A percentile compares a stretch with the other conserved stretches of the same genome.
phyloP scores from a whole-genome alignment of 2,329 filamentous ascomycete genomes.

The Trichoderma koningiopsis region DNA sequence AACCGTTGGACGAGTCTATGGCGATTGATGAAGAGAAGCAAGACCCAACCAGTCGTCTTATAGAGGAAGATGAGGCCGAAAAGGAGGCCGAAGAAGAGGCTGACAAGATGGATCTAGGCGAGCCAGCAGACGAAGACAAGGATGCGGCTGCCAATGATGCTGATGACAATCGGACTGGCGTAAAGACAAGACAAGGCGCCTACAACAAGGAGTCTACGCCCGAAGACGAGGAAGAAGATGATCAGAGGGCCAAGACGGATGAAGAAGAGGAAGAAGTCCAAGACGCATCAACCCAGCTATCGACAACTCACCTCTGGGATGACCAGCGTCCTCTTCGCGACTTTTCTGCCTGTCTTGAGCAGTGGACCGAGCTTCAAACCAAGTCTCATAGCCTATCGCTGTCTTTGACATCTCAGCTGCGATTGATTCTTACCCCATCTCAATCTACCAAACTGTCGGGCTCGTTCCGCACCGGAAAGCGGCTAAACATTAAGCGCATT shows the following conservation, averaged over 20 bases:
- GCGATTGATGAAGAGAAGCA: conserved; percentile 74
- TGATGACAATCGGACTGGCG: conserved; percentile 61
- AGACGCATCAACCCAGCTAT: conserved; percentile 64
- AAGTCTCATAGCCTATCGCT: conserved; percentile 85
- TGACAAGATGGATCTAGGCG: conserved; percentile 49
- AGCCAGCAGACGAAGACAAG: conserved; percentile 41
- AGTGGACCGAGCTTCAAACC: conserved; percentile 84
- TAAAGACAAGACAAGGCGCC: conserved; percentile 61
- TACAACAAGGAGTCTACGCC: conserved; percentile 55
- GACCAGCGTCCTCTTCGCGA: conserved; percentile 48
- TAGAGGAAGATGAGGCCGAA: conserved; percentile 58
- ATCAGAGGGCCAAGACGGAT: conserved; percentile 47
- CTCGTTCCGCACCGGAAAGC: conserved; percentile 95
- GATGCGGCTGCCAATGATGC: conserved; percentile 46
- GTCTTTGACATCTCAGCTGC: conserved; percentile 88
- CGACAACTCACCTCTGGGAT: conserved; percentile 69
- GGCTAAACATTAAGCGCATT: conserved; percentile 98
- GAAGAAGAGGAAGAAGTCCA: conserved; percentile 54
- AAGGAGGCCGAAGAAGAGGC: conserved; percentile 46
- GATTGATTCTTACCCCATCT: conserved; percentile 91
- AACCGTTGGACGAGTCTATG: conserved; percentile 84
- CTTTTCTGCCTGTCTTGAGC: conserved; percentile 62
- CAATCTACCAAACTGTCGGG: conserved; percentile 95
- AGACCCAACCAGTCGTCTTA: conserved; percentile 47
- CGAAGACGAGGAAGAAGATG: conserved; percentile 40